These are phyloP conservation scores for Pythium sp. DNA, from an alignment of 352 stramenopile species.

Conservation along the genomic window DNA sequence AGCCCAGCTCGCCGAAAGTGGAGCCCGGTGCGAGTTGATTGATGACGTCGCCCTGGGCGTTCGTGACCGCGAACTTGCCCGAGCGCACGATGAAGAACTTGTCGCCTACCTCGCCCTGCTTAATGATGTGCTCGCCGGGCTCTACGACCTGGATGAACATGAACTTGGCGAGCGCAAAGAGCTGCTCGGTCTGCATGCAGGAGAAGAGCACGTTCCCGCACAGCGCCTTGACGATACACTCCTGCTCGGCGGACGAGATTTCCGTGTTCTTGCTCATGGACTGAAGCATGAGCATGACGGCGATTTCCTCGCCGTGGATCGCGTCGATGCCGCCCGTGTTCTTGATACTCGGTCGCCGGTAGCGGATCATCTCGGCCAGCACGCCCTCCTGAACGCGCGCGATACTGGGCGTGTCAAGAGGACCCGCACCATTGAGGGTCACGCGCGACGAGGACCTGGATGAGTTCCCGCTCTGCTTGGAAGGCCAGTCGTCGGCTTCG, in stretches of 20 bases:
- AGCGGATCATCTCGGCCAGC: slow-evolving; percentile 44
- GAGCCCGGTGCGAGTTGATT: slow-evolving; percentile 34
- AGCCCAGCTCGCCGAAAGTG: slow-evolving; percentile 53
- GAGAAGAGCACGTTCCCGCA: slow-evolving; percentile 78
- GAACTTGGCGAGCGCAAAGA: slow-evolving; percentile 64
- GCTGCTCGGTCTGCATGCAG: slow-evolving; percentile 66
- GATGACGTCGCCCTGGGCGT: slow-evolving; percentile 36
- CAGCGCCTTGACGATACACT: slow-evolving; percentile 55
- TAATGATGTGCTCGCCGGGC: slow-evolving; percentile 69
- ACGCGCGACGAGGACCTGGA: neutral
- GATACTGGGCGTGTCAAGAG: slow-evolving; percentile 30
- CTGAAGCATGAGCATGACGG: slow-evolving; percentile 25
- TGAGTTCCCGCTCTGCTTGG: neutral
- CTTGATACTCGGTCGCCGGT: slow-evolving; percentile 38
- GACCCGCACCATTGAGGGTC: too few relatives aligned
- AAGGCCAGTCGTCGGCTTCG: neutral
- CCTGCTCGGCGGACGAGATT: slow-evolving; percentile 32
- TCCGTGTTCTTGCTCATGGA: slow-evolving; percentile 24
- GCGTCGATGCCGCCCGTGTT: slow-evolving; percentile 29
- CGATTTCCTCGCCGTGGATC: slow-evolving; percentile 32
- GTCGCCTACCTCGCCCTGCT: slow-evolving; percentile 75
- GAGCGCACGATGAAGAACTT: slow-evolving; percentile 72
- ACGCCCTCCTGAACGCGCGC: slow-evolving; percentile 42
- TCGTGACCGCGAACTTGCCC: slow-evolving; percentile 48
- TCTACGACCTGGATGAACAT: slow-evolving; percentile 80